Percentiles rank a stretch among this genome's conserved stretches.
These are phyloP conservation scores for Gleditsia sinensis DNA, from an alignment of 306 rosid species.

Conservation along the genomic window DNA sequence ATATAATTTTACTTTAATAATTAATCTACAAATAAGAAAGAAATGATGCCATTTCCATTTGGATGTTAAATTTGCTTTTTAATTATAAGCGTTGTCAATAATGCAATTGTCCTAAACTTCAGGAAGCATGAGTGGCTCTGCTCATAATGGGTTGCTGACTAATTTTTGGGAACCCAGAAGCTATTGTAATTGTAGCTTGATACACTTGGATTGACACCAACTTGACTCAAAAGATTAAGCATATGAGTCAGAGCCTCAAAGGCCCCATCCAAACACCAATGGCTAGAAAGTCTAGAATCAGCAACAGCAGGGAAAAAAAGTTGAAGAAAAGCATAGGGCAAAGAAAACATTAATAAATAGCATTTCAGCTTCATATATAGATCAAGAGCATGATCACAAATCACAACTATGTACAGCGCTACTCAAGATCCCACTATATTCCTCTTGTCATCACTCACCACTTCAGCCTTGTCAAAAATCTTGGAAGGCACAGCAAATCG, in stretches of 20 bases:
- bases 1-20: too few relatives aligned
- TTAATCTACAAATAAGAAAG: too few relatives aligned
- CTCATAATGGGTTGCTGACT: too few relatives aligned
- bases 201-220: background rate
- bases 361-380: background rate
- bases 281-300: background rate
- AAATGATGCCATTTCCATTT: background rate
- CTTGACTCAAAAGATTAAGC: background rate
- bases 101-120: too few relatives aligned
- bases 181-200: background rate
- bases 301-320: background rate
- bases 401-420: background rate
- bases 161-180: background rate
- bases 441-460: background rate
- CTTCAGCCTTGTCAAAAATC: conserved; percentile 26
- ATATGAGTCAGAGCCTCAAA: background rate
- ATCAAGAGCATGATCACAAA: background rate
- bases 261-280: background rate
- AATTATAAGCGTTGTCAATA: too few relatives aligned
- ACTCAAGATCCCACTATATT: conserved; percentile 10
- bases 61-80: background rate
- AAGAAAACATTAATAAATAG: background rate
- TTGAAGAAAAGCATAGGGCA: background rate
- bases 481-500: conserved; percentile 58
- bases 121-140: too few relatives aligned